These are phyloP conservation scores for Tricholomella constricta DNA, from an alignment of 768 basidiomycete genomes.

Conservation along the genomic window DNA sequence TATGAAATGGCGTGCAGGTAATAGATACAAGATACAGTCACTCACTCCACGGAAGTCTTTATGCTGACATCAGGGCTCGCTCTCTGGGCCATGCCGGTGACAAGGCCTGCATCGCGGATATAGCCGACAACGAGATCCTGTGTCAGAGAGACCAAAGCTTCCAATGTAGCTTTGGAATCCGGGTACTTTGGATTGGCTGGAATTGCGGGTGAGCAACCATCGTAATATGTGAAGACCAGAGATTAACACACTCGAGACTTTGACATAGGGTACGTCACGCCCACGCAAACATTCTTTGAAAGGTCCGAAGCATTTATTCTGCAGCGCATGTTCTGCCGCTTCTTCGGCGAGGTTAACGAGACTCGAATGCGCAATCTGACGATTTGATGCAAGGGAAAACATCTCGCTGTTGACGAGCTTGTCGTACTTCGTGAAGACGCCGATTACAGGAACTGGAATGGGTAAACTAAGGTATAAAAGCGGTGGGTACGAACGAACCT, in stretches of 20 bases:
- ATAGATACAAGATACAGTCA: neutral
- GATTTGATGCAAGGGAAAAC: neutral
- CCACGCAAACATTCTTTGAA: constrained; percentile 6
- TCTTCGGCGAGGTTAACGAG: neutral
- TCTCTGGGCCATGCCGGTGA: constrained; percentile 27
- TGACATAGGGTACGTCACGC: constrained; percentile 9
- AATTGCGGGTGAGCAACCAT: neutral
- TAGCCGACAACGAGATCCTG: constrained; percentile 15
- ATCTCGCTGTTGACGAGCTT: neutral
- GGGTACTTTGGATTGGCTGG: neutral
- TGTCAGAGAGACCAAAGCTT: constrained; percentile 12
- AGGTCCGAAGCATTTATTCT: constrained; percentile 3
- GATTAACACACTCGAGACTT: constrained; percentile 10
- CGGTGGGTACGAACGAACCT: too few relatives aligned
- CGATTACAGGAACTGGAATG: constrained; percentile 32
- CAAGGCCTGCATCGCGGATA: constrained; percentile 17
- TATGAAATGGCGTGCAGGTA: neutral
- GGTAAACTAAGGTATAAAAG: too few relatives aligned
- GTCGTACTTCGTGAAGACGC: constrained; percentile 37
- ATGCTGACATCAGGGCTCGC: constrained; percentile 23
- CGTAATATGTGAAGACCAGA: too few relatives aligned
- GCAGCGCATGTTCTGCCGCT: neutral
- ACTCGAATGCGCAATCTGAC: neutral
- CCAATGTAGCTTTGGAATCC: constrained; percentile 5
- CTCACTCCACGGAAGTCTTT: constrained; percentile 25